phyloP scores from a whole-genome alignment of 768 basidiomycete genomes.

The Naganishia friedmannii region DNA sequence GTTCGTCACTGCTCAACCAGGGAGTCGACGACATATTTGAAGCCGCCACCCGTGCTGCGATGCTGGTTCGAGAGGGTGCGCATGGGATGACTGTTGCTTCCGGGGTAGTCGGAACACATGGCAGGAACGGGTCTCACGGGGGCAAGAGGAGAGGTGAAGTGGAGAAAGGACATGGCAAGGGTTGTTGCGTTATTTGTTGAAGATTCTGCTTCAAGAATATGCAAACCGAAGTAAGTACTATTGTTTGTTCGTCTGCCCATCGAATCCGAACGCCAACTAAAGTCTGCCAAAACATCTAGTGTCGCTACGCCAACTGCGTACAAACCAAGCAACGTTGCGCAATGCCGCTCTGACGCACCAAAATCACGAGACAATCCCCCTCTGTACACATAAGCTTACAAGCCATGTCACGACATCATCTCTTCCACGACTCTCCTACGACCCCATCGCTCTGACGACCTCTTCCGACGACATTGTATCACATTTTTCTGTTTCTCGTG shows the following conservation, averaged over 20 bases:
- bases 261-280: not conserved
- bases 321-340: not conserved
- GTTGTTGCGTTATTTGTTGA: slow-evolving; percentile 32
- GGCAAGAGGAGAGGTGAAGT: slow-evolving; percentile 24
- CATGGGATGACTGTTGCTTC: slow-evolving; percentile 37
- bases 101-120: slow-evolving; percentile 1
- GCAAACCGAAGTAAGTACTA: not conserved
- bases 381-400: not conserved
- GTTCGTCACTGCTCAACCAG: slow-evolving; percentile 65
- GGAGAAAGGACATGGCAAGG: slow-evolving; percentile 29
- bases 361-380: not conserved
- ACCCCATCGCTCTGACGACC: too few relatives aligned
- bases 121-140: slow-evolving; percentile 16
- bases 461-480: too few relatives aligned
- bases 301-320: not conserved
- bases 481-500: not conserved
- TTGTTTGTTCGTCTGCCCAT: not conserved
- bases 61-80: slow-evolving; percentile 76
- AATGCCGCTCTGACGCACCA: slow-evolving; percentile 2
- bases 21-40: slow-evolving; percentile 87
- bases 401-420: too few relatives aligned
- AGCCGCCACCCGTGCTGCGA: slow-evolving; percentile 90
- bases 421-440: too few relatives aligned
- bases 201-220: too few relatives aligned
- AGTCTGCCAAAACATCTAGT: not conserved